Percentiles rank a stretch among this genome's conserved stretches.
Evolutionary conservation across 2,329 filamentous ascomycete genomes (phyloP).

Genomic region (Diaporthe amygdali): DNA sequence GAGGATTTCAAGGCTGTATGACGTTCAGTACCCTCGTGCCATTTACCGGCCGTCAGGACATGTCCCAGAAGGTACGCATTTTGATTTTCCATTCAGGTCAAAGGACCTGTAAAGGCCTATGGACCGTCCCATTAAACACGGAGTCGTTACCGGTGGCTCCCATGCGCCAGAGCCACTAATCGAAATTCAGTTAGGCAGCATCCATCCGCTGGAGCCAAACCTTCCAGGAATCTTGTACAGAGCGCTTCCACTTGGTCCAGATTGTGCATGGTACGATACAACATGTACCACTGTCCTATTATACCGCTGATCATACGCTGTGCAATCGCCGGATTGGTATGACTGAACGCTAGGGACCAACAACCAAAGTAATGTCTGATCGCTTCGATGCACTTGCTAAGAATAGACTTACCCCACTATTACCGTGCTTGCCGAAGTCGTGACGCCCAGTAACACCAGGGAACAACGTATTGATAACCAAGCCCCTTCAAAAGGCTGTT

Average conservation of each 20-base stretch:
- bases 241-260: not conserved
- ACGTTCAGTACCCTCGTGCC: too few species aligned
- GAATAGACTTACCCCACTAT: not conserved
- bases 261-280: not conserved
- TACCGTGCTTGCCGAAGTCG: not conserved
- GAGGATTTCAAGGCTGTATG: too few species aligned
- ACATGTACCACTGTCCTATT: not conserved
- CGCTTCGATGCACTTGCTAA: not conserved
- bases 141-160: too few species aligned
- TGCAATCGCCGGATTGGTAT: not conserved
- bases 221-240: not conserved
- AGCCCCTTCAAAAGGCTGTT: not conserved
- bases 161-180: too few species aligned
- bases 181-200: too few species aligned
- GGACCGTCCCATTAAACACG: too few species aligned
- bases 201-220: too few species aligned
- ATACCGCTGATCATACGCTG: not conserved
- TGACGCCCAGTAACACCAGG: not conserved
- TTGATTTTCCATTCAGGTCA: too few species aligned
- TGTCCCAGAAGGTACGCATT: too few species aligned
- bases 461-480: not conserved
- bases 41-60: too few species aligned
- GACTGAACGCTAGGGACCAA: not conserved
- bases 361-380: not conserved
- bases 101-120: too few species aligned